Percentiles rank a stretch among this genome's conserved stretches.
phyloP scores from a whole-genome alignment of 495 filamentous ascomycete species.

The Neurospora sp. region DNA sequence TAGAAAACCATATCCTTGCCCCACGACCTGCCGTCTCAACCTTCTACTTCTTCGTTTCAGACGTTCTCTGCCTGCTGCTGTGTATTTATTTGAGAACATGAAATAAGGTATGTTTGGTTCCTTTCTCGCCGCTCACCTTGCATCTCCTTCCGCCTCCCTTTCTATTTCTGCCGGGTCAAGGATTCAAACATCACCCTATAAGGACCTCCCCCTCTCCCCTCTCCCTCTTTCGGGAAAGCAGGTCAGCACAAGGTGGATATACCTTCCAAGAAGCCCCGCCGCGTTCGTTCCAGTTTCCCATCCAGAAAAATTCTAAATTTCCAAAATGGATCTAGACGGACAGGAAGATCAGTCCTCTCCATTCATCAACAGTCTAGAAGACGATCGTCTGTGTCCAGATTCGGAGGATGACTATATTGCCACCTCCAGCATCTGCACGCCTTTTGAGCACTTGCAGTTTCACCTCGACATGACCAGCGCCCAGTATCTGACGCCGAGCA shows the following conservation, averaged over 20 bases:
- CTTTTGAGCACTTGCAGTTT: slow-evolving; percentile 11
- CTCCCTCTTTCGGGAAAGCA: not conserved
- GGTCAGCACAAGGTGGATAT: not conserved
- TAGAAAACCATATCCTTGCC: slow-evolving; percentile 6
- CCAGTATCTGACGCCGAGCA: slow-evolving; percentile 19
- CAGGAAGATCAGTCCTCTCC: slow-evolving; percentile 7
- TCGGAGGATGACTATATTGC: slow-evolving; percentile 6
- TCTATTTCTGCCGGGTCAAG: not conserved
- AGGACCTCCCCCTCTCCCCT: not conserved
- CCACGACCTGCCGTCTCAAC: not conserved
- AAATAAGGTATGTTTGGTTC: not conserved
- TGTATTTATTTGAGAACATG: not conserved
- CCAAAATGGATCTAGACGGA: slow-evolving; percentile 16
- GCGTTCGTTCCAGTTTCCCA: not conserved
- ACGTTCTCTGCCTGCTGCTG: not conserved
- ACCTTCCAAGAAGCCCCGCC: not conserved
- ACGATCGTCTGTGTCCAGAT: slow-evolving; percentile 9
- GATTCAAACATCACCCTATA: not conserved
- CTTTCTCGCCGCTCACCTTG: not conserved
- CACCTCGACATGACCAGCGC: slow-evolving; percentile 21
- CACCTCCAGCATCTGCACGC: slow-evolving; percentile 1
- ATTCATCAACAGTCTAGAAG: slow-evolving; percentile 4
- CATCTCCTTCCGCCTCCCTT: not conserved
- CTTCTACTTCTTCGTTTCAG: not conserved
- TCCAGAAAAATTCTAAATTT: not conserved